Evolutionary conservation across 2,329 filamentous ascomycete genomes (phyloP).

Genomic region (Xylaria digitata): DNA sequence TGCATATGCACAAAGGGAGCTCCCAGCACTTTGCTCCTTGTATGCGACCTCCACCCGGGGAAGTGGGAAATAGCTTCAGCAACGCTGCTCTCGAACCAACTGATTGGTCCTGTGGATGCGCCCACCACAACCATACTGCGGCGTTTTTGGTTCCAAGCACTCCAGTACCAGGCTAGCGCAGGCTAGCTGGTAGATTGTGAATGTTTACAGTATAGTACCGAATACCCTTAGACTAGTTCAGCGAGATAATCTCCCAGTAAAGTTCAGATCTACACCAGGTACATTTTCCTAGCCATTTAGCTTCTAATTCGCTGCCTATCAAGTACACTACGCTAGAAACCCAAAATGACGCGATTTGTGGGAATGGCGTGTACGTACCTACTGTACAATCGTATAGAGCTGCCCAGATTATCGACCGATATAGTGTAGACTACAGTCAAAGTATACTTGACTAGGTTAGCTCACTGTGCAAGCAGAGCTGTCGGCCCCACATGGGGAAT

Average conservation of each 20-base stretch:
- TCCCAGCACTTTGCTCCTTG: background rate
- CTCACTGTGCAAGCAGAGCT: background rate
- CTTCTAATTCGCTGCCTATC: background rate
- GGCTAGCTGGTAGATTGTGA: background rate
- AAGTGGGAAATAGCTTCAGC: conserved; percentile 23
- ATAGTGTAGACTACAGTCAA: background rate
- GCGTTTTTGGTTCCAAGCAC: conserved; percentile 2
- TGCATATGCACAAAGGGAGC: conserved; percentile 25
- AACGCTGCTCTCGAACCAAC: conserved; percentile 2
- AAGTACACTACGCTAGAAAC: background rate
- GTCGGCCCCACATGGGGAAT: background rate
- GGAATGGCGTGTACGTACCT: background rate
- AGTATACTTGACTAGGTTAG: background rate
- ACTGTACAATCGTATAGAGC: too few relatives aligned
- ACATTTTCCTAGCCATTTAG: background rate
- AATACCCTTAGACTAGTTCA: background rate
- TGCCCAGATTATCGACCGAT: too few relatives aligned
- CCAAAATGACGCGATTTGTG: conserved; percentile 4
- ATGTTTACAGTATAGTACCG: conserved; percentile 2
- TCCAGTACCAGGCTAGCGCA: background rate
- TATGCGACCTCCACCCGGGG: conserved; percentile 22
- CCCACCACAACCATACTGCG: background rate
- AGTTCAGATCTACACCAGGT: conserved; percentile 10
- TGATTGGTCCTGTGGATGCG: conserved; percentile 9
- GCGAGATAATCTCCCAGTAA: background rate